These are phyloP conservation scores for Aureobasidium melanogenum DNA, from an alignment of 2,329 filamentous ascomycete species.

Conservation along the genomic window DNA sequence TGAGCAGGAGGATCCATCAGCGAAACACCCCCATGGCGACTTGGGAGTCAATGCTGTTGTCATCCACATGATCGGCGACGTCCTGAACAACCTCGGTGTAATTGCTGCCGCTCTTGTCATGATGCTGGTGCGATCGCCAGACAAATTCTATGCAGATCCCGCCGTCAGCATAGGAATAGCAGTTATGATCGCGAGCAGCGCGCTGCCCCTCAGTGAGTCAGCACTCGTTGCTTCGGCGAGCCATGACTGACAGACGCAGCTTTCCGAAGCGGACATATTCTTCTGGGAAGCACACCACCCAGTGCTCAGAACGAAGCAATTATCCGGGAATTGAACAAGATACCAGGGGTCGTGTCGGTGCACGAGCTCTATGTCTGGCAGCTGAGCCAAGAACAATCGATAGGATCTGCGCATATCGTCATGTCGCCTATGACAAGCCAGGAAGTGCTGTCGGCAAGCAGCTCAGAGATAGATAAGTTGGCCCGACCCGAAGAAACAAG, in stretches of 20 bases:
- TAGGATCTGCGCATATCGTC: slow-evolving; percentile 62
- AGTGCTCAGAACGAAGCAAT: slow-evolving; percentile 55
- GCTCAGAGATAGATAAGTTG: neutral
- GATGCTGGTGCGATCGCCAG: slow-evolving; percentile 52
- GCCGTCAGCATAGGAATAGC: slow-evolving; percentile 60
- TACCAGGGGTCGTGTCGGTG: slow-evolving; percentile 57
- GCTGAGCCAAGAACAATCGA: slow-evolving; percentile 58
- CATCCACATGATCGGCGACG: slow-evolving; percentile 63
- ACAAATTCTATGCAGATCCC: slow-evolving; percentile 63
- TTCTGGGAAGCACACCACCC: slow-evolving; percentile 57
- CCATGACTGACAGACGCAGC: slow-evolving; percentile 32
- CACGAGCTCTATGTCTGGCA: slow-evolving; percentile 70
- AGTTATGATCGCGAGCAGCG: slow-evolving; percentile 49
- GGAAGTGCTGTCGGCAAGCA: neutral
- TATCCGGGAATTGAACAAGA: slow-evolving; percentile 59
- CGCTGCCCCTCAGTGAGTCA: slow-evolving; percentile 6
- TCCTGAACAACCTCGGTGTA: slow-evolving; percentile 67
- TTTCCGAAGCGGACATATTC: slow-evolving; percentile 53
- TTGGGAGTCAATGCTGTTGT: slow-evolving; percentile 65
- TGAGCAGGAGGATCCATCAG: neutral
- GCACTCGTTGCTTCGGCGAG: slow-evolving; percentile 25
- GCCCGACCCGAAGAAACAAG: neutral
- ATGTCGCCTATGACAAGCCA: slow-evolving; percentile 33
- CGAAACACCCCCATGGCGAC: slow-evolving; percentile 38
- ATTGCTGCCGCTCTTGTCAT: slow-evolving; percentile 61